A percentile compares a stretch with the other conserved stretches of the same genome.
Evolutionary conservation across 1,284 basidiomycete species (phyloP).

Genomic region (Waitea zeae): DNA sequence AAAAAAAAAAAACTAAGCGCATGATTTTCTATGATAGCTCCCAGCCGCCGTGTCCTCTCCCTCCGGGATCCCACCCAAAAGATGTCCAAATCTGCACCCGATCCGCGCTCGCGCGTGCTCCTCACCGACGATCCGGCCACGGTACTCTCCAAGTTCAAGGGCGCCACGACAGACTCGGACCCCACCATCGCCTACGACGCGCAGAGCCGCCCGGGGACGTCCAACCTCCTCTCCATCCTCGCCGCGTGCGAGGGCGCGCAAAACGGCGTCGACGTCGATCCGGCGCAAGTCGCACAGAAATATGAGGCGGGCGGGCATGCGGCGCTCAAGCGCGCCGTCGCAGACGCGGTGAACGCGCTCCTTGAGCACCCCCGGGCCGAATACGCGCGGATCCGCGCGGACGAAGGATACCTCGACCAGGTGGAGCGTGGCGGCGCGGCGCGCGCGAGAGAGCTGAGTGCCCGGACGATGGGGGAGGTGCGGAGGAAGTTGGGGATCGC

Average conservation of each 20-base stretch:
- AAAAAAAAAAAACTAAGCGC: neutral
- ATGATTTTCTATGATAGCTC: slow-evolving; percentile 29
- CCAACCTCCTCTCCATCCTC: slow-evolving; percentile 72
- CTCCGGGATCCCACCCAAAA: slow-evolving; percentile 76
- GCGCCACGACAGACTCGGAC: slow-evolving; percentile 76
- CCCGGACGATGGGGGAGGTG: slow-evolving; percentile 50
- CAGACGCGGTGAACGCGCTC: slow-evolving; percentile 54
- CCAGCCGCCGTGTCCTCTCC: slow-evolving; percentile 64
- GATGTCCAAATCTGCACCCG: slow-evolving; percentile 90
- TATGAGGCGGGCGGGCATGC: slow-evolving; percentile 47
- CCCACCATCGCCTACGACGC: slow-evolving; percentile 68
- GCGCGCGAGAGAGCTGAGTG: slow-evolving; percentile 45
- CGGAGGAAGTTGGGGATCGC: slow-evolving; percentile 48
- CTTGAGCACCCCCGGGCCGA: slow-evolving; percentile 56
- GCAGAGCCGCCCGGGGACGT: slow-evolving; percentile 56
- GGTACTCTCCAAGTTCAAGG: slow-evolving; percentile 59
- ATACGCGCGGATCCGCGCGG: slow-evolving; percentile 45
- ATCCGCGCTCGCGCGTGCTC: slow-evolving; percentile 69
- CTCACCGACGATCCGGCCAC: slow-evolving; percentile 57
- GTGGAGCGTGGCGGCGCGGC: slow-evolving; percentile 50
- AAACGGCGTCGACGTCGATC: slow-evolving; percentile 31
- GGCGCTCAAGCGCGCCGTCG: slow-evolving; percentile 56
- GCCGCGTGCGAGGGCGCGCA: too few species aligned
- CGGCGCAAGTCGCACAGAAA: slow-evolving; percentile 25
- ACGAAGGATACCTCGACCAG: slow-evolving; percentile 42